phyloP scores from a whole-genome alignment of 208 protist species.

The Polymyxa betae region DNA sequence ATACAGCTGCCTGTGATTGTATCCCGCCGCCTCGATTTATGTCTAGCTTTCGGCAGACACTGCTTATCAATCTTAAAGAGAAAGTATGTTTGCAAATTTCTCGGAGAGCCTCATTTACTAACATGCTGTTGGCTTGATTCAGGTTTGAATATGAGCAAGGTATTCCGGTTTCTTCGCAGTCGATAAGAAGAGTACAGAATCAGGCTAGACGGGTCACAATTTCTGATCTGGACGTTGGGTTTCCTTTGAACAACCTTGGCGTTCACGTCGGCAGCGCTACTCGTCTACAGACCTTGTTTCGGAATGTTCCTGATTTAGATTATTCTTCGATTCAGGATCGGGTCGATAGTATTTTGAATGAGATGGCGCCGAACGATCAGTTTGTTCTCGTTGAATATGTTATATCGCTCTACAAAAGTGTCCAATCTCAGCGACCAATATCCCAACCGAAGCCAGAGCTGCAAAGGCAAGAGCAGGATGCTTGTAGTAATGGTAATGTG shows the following conservation, averaged over 20 bases:
- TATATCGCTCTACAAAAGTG: background rate
- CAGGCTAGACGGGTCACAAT: background rate
- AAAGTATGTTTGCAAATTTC: too few relatives aligned
- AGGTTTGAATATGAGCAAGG: background rate
- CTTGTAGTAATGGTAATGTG: background rate
- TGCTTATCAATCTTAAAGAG: background rate
- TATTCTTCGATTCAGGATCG: background rate
- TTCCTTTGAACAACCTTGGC: conserved; percentile 13
- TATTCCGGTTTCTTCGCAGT: background rate
- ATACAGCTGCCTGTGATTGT: background rate
- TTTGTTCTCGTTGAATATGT: conserved; percentile 46
- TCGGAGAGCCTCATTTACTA: too few relatives aligned
- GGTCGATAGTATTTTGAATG: background rate
- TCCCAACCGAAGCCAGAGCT: background rate
- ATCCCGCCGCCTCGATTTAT: background rate
- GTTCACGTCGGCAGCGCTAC: background rate
- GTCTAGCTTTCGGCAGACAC: background rate
- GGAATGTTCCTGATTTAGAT: background rate
- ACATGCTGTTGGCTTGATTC: background rate
- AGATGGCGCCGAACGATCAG: background rate
- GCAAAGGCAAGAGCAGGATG: background rate
- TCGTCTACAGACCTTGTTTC: background rate
- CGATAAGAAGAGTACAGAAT: background rate
- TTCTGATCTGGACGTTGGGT: conserved; percentile 9
- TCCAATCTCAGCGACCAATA: background rate